Percentiles rank a stretch among this genome's conserved stretches.
Evolutionary conservation across 805 yeast genomes (phyloP).

Genomic region (Metschnikowia noctiluminum): DNA sequence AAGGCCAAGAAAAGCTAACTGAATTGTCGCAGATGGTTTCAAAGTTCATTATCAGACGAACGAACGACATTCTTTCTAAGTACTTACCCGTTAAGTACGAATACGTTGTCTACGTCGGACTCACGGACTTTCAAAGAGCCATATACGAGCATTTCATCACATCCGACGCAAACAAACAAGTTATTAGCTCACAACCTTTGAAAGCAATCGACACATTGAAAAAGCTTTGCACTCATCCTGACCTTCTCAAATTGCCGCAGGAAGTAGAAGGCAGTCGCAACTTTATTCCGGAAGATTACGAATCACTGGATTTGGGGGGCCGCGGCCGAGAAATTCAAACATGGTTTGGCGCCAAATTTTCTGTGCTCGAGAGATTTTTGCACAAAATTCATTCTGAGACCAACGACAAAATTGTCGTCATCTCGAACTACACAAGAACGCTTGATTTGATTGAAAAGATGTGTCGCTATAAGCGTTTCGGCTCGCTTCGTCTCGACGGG

Average conservation of each 20-base stretch:
- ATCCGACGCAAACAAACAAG: slow-evolving; percentile 69
- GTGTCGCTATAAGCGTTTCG: slow-evolving; percentile 75
- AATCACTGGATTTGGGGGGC: slow-evolving; percentile 40
- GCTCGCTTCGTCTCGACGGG: slow-evolving; percentile 83
- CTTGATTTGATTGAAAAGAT: slow-evolving; percentile 83
- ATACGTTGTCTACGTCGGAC: slow-evolving; percentile 88
- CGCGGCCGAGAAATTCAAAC: slow-evolving; percentile 72
- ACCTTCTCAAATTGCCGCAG: slow-evolving; percentile 67
- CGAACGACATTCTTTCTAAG: slow-evolving; percentile 91
- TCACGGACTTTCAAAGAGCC: slow-evolving; percentile 71
- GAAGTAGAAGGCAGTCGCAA: slow-evolving; percentile 70
- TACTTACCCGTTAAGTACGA: slow-evolving; percentile 95
- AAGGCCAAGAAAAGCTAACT: slow-evolving; percentile 65
- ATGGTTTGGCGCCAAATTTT: slow-evolving; percentile 82
- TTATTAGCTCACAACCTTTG: slow-evolving; percentile 76
- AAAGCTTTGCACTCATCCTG: slow-evolving; percentile 94
- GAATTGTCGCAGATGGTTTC: slow-evolving; percentile 77
- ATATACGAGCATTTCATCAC: slow-evolving; percentile 73
- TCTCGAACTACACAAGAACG: slow-evolving; percentile 93
- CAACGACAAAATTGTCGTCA: slow-evolving; percentile 90
- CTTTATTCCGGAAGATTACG: slow-evolving; percentile 73
- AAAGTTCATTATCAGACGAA: slow-evolving; percentile 87
- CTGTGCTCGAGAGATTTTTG: slow-evolving; percentile 80
- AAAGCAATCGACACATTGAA: slow-evolving; percentile 86
- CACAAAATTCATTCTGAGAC: slow-evolving; percentile 74